Percentiles rank a stretch among this genome's conserved stretches.
Evolutionary conservation across 768 basidiomycete genomes (phyloP).

Genomic region (Tylopilus plumbeoviolaceoides): DNA sequence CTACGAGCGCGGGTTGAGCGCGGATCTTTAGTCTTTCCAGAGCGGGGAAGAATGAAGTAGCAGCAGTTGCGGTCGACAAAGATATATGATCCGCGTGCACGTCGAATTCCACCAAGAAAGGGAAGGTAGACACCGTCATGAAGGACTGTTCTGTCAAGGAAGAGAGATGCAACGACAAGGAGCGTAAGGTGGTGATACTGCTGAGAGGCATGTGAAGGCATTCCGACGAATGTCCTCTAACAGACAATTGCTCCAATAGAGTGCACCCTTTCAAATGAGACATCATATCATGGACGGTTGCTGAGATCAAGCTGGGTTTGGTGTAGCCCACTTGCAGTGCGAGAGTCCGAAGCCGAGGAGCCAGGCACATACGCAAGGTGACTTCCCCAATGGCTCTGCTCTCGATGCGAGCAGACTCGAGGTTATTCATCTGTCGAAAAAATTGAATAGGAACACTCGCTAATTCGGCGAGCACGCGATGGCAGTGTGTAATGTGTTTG

Average conservation of each 20-base stretch:
- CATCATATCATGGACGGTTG: conserved; percentile 15
- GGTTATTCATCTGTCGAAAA: conserved; percentile 7
- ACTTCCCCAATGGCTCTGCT: conserved; percentile 11
- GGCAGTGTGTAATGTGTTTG: conserved; percentile 21
- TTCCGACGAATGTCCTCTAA: conserved; percentile 37
- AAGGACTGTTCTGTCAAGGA: conserved; percentile 37
- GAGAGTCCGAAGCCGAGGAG: conserved; percentile 32
- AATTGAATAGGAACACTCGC: conserved; percentile 1
- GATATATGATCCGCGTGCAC: conserved; percentile 41
- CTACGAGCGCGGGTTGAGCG: conserved; percentile 32
- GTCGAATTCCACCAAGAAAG: conserved; percentile 38
- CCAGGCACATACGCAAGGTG: conserved; percentile 28
- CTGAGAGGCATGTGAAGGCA: conserved; percentile 31
- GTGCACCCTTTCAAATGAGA: conserved; percentile 23
- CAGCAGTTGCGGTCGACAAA: conserved; percentile 6
- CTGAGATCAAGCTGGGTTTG: conserved; percentile 25
- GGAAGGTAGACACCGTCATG: conserved; percentile 35
- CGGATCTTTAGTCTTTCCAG: conserved; percentile 40
- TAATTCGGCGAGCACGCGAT: conserved; percentile 11
- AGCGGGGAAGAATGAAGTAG: conserved; percentile 29
- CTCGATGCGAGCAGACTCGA: conserved; percentile 22
- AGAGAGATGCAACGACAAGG: conserved; percentile 39
- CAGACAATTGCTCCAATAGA: conserved; percentile 32
- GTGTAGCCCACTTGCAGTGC: conserved; percentile 32
- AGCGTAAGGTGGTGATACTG: conserved; percentile 30